Percentiles rank a stretch among this genome's conserved stretches.
Evolutionary conservation across 257 asterid genomes (phyloP).

Genomic region (Lycium barbarum): DNA sequence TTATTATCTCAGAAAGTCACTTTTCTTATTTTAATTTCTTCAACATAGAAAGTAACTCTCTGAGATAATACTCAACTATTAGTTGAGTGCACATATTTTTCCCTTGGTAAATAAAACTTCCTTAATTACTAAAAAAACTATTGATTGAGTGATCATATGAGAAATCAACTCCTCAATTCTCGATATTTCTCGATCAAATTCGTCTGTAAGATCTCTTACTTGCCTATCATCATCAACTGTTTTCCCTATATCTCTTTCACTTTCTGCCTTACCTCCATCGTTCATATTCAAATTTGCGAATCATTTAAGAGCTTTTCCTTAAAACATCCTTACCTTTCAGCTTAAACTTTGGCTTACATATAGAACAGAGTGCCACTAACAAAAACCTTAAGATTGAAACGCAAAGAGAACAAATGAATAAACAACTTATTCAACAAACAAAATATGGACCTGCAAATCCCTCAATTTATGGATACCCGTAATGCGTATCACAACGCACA

Average conservation of each 20-base stretch:
- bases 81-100: no score
- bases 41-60: no score
- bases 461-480: neutral
- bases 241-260: slow-evolving; percentile 52
- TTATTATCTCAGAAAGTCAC: no score
- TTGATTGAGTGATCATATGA: no score
- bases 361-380: neutral
- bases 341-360: neutral
- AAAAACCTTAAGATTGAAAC: neutral
- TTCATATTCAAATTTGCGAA: slow-evolving; percentile 79
- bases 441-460: neutral
- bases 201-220: slow-evolving; percentile 46
- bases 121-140: no score
- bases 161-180: slow-evolving; percentile 42
- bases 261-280: slow-evolving; percentile 78
- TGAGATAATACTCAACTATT: no score
- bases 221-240: neutral
- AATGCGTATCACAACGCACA: no score
- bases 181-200: slow-evolving; percentile 65
- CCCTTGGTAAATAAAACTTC: no score
- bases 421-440: neutral
- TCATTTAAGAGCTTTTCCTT: slow-evolving; percentile 50
- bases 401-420: neutral
- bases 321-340: slow-evolving; percentile 31
- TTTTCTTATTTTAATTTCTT: no score